Evolutionary conservation across 805 yeast species (phyloP).

Genomic region (Wickerhamiella vanderwaltii): DNA sequence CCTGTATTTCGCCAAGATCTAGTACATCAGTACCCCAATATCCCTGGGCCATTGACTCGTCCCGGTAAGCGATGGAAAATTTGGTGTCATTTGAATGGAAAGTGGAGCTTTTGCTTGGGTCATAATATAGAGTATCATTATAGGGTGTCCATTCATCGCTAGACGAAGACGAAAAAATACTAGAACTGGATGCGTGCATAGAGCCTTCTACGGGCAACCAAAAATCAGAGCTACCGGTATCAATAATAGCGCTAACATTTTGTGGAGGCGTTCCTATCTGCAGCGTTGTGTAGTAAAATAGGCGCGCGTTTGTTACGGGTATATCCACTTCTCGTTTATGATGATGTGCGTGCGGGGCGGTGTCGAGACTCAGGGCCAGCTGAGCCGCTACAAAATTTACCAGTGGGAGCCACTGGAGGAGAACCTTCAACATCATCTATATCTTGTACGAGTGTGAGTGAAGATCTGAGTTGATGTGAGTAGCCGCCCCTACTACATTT

Average conservation of each 20-base stretch:
- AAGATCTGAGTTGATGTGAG: no score
- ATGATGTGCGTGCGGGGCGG: neutral
- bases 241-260: conserved; percentile 41
- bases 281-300: conserved; percentile 21
- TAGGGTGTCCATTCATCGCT: neutral
- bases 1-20: conserved; percentile 38
- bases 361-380: neutral
- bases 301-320: neutral
- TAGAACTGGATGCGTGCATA: neutral
- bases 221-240: conserved; percentile 63
- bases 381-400: no score
- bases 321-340: neutral
- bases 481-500: no score
- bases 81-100: conserved; percentile 14
- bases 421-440: no score
- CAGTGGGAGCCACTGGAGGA: no score
- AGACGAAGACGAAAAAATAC: neutral
- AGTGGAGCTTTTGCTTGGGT: conserved; percentile 23
- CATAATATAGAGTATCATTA: conserved; percentile 15
- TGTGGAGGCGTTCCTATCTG: conserved; percentile 44
- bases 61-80: conserved; percentile 16
- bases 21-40: conserved; percentile 54
- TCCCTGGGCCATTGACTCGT: conserved; percentile 34
- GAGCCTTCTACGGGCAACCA: conserved; percentile 34
- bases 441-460: no score